These are phyloP conservation scores for Pichia sp. DNA, from an alignment of 1,139 yeast species.

Conservation along the genomic window DNA sequence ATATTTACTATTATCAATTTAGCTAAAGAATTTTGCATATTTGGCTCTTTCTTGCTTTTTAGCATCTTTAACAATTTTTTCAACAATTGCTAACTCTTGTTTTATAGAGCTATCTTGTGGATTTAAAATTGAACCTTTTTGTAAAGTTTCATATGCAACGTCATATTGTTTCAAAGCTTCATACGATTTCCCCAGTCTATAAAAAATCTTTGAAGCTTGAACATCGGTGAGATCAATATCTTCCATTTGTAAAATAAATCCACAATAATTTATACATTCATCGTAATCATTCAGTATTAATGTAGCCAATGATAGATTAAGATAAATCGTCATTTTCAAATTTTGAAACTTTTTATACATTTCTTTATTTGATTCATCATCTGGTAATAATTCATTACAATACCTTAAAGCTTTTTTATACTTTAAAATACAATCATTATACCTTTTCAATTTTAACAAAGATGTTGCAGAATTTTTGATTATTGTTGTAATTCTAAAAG, in stretches of 20 bases:
- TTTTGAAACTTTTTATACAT: conserved; percentile 44
- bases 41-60: conserved; percentile 35
- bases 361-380: conserved; percentile 55
- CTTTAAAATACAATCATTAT: conserved; percentile 49
- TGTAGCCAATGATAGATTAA: conserved; percentile 51
- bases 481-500: conserved; percentile 42
- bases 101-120: conserved; percentile 48
- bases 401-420: conserved; percentile 60
- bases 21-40: conserved; percentile 19
- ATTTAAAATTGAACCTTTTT: conserved; percentile 38
- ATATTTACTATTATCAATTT: no score
- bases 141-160: conserved; percentile 43
- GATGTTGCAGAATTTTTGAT: conserved; percentile 65
- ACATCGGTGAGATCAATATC: conserved; percentile 25
- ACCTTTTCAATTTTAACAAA: conserved; percentile 48
- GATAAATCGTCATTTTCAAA: conserved; percentile 54
- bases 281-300: conserved; percentile 42
- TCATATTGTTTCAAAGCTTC: conserved; percentile 39
- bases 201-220: conserved; percentile 59
- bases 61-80: conserved; percentile 34
- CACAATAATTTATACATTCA: conserved; percentile 46
- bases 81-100: conserved; percentile 38
- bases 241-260: conserved; percentile 48
- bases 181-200: conserved; percentile 49
- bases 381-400: conserved; percentile 67